Conservation (phyloP, 1,284 basidiomycete species). For the Ustilago nuda region DNA sequence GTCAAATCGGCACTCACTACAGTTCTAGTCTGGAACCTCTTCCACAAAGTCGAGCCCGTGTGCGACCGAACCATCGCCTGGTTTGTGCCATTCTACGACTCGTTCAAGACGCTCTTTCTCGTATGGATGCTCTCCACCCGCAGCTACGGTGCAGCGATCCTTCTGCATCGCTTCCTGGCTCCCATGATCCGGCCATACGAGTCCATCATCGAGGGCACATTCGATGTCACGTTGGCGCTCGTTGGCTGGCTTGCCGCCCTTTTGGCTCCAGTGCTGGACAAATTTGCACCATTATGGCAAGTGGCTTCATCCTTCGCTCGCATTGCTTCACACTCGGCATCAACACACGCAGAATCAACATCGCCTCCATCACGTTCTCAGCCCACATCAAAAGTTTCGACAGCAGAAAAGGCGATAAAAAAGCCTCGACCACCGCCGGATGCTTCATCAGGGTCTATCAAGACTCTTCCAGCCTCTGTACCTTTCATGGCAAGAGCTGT, state of each 20-base stretch:
- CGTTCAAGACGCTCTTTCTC: slow-evolving; percentile 52
- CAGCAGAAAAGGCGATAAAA: slow-evolving; percentile 10
- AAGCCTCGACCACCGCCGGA: slow-evolving; percentile 25
- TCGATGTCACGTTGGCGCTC: slow-evolving; percentile 22
- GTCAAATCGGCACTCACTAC: slow-evolving; percentile 43
- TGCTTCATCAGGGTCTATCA: slow-evolving; percentile 12
- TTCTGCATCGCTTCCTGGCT: slow-evolving; percentile 41
- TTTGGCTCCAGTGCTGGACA: slow-evolving; percentile 8
- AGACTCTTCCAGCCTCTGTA: slow-evolving; percentile 11
- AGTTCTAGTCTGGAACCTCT: slow-evolving; percentile 49
- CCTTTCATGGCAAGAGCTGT: neutral
- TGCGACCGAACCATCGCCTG: slow-evolving; percentile 46
- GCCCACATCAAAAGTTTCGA: neutral
- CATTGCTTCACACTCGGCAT: neutral
- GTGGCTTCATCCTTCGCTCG: neutral
- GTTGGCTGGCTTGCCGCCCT: slow-evolving; percentile 17
- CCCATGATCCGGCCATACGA: slow-evolving; percentile 44
- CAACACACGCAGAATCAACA: neutral
- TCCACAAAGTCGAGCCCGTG: slow-evolving; percentile 38
- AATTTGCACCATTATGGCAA: neutral
- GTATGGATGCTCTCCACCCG: slow-evolving; percentile 52
- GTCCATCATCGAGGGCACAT: slow-evolving; percentile 27
- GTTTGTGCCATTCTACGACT: slow-evolving; percentile 54
- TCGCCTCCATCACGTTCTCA: slow-evolving; percentile 4
- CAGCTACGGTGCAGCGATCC: slow-evolving; percentile 44